Base-by-base conservation (phyloP, 768 basidiomycete genomes). In the Candolleomyces aberdarensis region DNA sequence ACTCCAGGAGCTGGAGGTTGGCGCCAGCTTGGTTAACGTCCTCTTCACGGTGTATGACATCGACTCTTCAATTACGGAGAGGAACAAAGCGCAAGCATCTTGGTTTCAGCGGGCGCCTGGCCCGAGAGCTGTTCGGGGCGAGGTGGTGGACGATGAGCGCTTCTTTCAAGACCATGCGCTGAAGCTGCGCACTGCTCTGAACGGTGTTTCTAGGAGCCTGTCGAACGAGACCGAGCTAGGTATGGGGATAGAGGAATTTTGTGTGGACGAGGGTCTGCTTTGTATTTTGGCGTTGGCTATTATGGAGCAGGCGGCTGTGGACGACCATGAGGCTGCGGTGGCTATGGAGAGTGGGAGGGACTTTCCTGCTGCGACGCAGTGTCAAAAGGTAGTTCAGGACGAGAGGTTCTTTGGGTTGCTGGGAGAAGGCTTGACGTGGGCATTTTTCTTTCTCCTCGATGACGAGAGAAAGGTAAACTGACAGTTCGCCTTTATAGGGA, bases 41-140 rank as follows among this genome's bases (percentile, higher is more conserved):
- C 39, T 61, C 15, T 61, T 61, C 22, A 41, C 54, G 7, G 10
- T 61, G 32, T 49, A 40, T 50, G 54, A 56, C n/a, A 36, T 50
- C 36, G 54, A 56, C 46, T 46, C 56, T 1, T 19, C 15, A 8
- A 48, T 61, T 5, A 17, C 17, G 10, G 53, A 22, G 40, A 47
- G 44, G 57, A 20, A 49, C 6, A 19, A n/a, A 11, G 59, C 17
- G 5, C 40, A n/a, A 46, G n/a, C 51, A n/a, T 19, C 52, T 31
- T 15, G 17, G 19, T 5, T 51, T 15, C 14, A 8, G 49, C 7
- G 20, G n/a, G 22, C 5, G 20, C 1, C 14, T 51, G 9, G 14
- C 22, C 52, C 20, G 32, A 11, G 26, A 9, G 32, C 3, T 39
- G 5, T n/a, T 6, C 14, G 15, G 29, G n/a, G 5, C 32, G 17